Percentiles rank a stretch among this genome's conserved stretches.
Conservation (phyloP, 495 filamentous ascomycete genomes). For the Aspergillus kassunensis region DNA sequence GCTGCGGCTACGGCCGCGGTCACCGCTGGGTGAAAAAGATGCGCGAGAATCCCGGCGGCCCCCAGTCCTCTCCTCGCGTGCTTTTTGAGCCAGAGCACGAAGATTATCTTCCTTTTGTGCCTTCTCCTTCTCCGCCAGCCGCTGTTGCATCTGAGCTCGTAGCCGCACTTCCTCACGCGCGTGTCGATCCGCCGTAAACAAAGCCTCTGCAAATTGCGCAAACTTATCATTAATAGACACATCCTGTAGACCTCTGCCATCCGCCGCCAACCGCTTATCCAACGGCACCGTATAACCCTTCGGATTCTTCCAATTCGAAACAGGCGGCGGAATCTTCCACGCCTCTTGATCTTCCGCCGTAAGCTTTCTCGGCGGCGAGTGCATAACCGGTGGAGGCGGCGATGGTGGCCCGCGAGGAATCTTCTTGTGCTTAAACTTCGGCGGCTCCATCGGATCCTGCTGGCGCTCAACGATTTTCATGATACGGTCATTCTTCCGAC, state of each 20-base stretch:
- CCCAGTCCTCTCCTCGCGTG: slow-evolving; percentile 70
- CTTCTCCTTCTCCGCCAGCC: slow-evolving; percentile 95
- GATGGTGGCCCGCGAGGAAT: slow-evolving; percentile 92
- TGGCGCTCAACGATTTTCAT: slow-evolving; percentile 98
- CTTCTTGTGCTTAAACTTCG: slow-evolving; percentile 98
- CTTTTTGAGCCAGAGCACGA: slow-evolving; percentile 84
- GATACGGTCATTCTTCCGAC: slow-evolving; percentile 86
- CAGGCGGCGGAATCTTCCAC: slow-evolving; percentile 91
- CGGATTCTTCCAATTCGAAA: slow-evolving; percentile 99
- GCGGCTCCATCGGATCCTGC: slow-evolving; percentile 95
- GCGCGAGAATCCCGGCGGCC: slow-evolving; percentile 42
- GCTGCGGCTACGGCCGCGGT: slow-evolving; percentile 48
- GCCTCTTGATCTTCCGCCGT: slow-evolving; percentile 96
- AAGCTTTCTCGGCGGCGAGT: slow-evolving; percentile 89
- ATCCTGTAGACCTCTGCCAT: slow-evolving; percentile 89
- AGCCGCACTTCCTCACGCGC: slow-evolving; percentile 94
- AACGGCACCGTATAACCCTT: slow-evolving; percentile 97
- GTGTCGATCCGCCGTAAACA: slow-evolving; percentile 92
- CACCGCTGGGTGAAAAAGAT: slow-evolving; percentile 30
- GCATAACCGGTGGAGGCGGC: slow-evolving; percentile 91
- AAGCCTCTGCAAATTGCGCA: slow-evolving; percentile 88
- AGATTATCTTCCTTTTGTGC: slow-evolving; percentile 89
- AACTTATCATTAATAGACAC: slow-evolving; percentile 99
- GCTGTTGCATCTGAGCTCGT: slow-evolving; percentile 91
- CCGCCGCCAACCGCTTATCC: slow-evolving; percentile 94